Evolutionary conservation across 1,284 basidiomycete species (phyloP), one percentile per base, ranked within the genome.

Genomic region (Boletus sp.): DNA sequence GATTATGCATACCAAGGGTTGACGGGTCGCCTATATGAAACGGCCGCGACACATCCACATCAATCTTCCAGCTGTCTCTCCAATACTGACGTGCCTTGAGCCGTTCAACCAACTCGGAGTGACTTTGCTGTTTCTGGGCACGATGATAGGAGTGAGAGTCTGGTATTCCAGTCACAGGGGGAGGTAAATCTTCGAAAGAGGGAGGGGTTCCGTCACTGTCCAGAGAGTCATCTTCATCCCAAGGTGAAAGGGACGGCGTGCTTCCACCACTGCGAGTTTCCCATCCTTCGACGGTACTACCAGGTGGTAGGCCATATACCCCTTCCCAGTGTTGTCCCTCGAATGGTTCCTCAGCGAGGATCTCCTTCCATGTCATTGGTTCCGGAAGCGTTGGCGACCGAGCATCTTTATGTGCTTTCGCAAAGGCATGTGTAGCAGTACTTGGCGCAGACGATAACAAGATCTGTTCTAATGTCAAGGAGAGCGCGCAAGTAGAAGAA

Each of bases 321-420:
- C 89, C 88, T 70, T 90, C 80, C 89, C 90, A 91, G 65, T 91
- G 90, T 61, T 91, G 85, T 10, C 89, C 89, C 72, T 90, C 86
- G 64, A 90, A 89, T 4, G 90, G 89, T 57, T 92, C 90, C 67
- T 90, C 90, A 2, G 82, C 81, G 19, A 93, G 79, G 56, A 93
- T 91, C n/a, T 85, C 81, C 60, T 81, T 79, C 91, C 89, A 92
- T 16, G 86, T 90, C 13, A 89, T 72, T 6, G 76, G 67, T 10
- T 77, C 71, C 16, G 80, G 74, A 3, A 76, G 67, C 31, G 74
- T 63, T 0, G 78, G 73, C 31, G 86, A 84, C 11, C 80, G 71
- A 1, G 67, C 70, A 40, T 87, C 76, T 11, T 89, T 76, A 62
- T 85, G 82, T 0, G 73, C 59, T 10, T 83, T 79, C 17, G 86